A percentile compares a stretch with the other conserved stretches of the same genome.
These are phyloP conservation scores for Erythrophleum fordii DNA, from an alignment of 306 rosid genomes.

Conservation along the genomic window DNA sequence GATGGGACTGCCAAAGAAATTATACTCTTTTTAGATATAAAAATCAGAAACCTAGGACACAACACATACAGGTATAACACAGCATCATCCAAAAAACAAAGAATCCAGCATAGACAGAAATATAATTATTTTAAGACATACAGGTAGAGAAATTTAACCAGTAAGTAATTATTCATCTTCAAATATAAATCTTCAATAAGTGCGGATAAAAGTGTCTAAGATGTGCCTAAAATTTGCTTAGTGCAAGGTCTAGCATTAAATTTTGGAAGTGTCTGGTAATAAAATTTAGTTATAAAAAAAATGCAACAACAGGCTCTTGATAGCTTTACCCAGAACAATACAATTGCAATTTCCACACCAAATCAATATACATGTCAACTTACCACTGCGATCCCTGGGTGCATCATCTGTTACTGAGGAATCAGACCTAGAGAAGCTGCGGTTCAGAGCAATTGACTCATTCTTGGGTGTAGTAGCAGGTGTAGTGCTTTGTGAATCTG, in stretches of 20 bases:
- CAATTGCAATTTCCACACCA: neutral
- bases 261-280: neutral
- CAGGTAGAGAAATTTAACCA: neutral
- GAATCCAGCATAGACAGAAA: neutral
- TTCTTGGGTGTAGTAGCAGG: constrained; percentile 65
- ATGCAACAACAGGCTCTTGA: constrained; percentile 11
- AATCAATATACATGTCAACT: constrained; percentile 40
- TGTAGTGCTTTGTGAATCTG: constrained; percentile 62
- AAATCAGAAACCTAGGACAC: constrained; percentile 8
- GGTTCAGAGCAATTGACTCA: constrained; percentile 53
- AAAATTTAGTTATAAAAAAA: neutral
- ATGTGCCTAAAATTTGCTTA: constrained; percentile 15
- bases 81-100: neutral
- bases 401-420: constrained; percentile 66
- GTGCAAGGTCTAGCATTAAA: constrained; percentile 1
- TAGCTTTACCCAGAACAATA: neutral
- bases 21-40: constrained; percentile 18
- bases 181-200: constrained; percentile 9
- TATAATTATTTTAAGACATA: neutral
- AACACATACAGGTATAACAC: neutral
- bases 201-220: neutral
- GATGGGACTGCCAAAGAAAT: constrained; percentile 76
- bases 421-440: constrained; percentile 75
- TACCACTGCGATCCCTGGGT: constrained; percentile 89
- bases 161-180: neutral